Evolutionary conservation across 495 filamentous ascomycete genomes (phyloP).

Genomic region (Cryomyces antarcticus): DNA sequence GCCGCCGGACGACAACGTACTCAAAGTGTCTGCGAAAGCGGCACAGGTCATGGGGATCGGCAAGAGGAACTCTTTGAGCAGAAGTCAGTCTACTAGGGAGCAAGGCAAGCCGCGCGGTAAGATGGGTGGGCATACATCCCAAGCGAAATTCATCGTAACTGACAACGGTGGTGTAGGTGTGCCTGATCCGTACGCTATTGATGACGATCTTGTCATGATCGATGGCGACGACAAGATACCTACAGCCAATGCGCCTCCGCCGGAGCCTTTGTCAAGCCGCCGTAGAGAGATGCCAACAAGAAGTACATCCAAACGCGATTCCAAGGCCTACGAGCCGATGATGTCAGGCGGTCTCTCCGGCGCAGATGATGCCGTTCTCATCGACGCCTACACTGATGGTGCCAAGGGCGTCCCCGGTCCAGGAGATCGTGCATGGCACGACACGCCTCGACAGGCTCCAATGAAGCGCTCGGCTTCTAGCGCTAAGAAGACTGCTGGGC

Average conservation of each 20-base stretch:
- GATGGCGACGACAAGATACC: conserved; percentile 22
- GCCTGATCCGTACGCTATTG: conserved; percentile 37
- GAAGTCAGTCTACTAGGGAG: conserved; percentile 14
- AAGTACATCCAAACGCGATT: conserved; percentile 6
- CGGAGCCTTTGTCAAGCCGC: background rate
- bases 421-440: conserved; percentile 8
- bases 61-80: background rate
- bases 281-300: conserved; percentile 2
- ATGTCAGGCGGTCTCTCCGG: conserved; percentile 9
- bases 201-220: conserved; percentile 39
- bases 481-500: conserved; percentile 8
- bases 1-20: conserved; percentile 27
- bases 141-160: background rate
- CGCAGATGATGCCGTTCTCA: conserved; percentile 10
- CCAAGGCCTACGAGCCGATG: conserved; percentile 1
- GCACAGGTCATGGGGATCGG: conserved; percentile 38
- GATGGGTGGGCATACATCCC: background rate
- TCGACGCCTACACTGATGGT: conserved; percentile 9
- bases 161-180: conserved; percentile 5
- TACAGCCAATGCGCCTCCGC: conserved; percentile 4
- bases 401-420: background rate
- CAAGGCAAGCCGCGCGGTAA: conserved; percentile 17
- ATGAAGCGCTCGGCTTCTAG: conserved; percentile 6
- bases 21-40: conserved; percentile 31
- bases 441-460: conserved; percentile 2